Evolutionary conservation across 2,329 filamentous ascomycete genomes (phyloP).

Genomic region (Colletotrichum euphorbiae): DNA sequence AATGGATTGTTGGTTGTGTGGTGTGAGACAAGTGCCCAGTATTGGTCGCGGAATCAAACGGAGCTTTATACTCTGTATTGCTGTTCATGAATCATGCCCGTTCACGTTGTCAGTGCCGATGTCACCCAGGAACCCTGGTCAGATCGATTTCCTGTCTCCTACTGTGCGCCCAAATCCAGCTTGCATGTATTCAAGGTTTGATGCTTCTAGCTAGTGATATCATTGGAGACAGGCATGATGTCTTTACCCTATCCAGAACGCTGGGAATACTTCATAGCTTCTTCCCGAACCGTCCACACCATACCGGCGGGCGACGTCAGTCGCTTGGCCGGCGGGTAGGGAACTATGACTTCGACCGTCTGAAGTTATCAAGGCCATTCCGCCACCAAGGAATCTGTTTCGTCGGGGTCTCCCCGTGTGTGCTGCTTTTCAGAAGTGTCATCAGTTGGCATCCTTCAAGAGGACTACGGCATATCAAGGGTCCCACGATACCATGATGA

Average conservation of each 20-base stretch:
- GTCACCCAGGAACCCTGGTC: conserved; percentile 2
- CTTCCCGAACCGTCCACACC: background rate
- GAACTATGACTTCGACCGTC: background rate
- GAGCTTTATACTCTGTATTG: background rate
- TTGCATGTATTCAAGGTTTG: background rate
- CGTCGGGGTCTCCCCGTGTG: too few species aligned
- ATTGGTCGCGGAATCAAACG: background rate
- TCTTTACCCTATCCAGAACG: background rate
- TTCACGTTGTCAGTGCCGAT: background rate
- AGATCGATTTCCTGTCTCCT: background rate
- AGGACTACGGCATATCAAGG: background rate
- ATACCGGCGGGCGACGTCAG: conserved; percentile 9
- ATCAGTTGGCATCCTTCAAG: background rate
- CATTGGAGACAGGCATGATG: background rate
- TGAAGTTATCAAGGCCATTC: background rate
- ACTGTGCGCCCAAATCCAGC: background rate
- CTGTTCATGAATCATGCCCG: background rate
- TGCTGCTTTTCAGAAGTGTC: background rate
- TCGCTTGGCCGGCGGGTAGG: background rate
- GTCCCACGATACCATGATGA: background rate
- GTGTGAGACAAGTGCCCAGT: too few species aligned
- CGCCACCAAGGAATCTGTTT: too few species aligned
- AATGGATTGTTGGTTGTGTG: background rate
- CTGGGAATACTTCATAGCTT: background rate
- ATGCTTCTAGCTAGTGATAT: background rate